A percentile compares a stretch with the other conserved stretches of the same genome.
phyloP scores from a whole-genome alignment of 108 stramenopile species.

The Skeletonema menzelii region DNA sequence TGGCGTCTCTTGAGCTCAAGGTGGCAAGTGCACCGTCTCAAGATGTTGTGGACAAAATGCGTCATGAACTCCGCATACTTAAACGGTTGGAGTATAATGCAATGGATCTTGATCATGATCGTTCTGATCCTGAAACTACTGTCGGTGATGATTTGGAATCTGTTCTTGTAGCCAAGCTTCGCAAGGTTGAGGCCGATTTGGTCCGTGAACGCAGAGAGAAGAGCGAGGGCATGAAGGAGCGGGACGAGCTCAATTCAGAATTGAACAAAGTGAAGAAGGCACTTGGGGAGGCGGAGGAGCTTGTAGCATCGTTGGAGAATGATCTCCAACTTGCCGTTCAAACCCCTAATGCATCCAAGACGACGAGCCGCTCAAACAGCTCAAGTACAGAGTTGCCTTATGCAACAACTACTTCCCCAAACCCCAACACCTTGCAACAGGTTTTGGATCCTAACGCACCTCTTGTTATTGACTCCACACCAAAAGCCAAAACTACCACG shows the following conservation, averaged over 20 bases:
- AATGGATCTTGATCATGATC: slow-evolving; percentile 68
- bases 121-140: slow-evolving; percentile 72
- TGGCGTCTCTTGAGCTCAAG: slow-evolving; percentile 57
- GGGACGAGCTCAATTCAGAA: slow-evolving; percentile 41
- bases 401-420: slow-evolving; percentile 20
- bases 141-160: slow-evolving; percentile 75
- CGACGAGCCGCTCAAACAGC: slow-evolving; percentile 17
- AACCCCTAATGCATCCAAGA: background rate
- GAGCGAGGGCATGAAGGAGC: slow-evolving; percentile 45
- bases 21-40: slow-evolving; percentile 72
- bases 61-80: slow-evolving; percentile 79
- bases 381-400: slow-evolving; percentile 15
- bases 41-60: slow-evolving; percentile 76
- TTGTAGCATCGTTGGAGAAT: slow-evolving; percentile 72
- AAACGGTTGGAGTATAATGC: slow-evolving; percentile 88
- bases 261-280: slow-evolving; percentile 52
- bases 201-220: slow-evolving; percentile 73
- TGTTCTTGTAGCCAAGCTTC: slow-evolving; percentile 77
- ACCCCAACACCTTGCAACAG: slow-evolving; percentile 60
- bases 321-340: slow-evolving; percentile 80
- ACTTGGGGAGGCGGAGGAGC: slow-evolving; percentile 62
- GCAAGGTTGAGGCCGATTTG: slow-evolving; percentile 82
- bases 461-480: slow-evolving; percentile 22
- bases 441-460: slow-evolving; percentile 74
- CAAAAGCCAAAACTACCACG: background rate